Base-by-base conservation (phyloP, 108 stramenopile species). In the Cyclotella baltica region DNA sequence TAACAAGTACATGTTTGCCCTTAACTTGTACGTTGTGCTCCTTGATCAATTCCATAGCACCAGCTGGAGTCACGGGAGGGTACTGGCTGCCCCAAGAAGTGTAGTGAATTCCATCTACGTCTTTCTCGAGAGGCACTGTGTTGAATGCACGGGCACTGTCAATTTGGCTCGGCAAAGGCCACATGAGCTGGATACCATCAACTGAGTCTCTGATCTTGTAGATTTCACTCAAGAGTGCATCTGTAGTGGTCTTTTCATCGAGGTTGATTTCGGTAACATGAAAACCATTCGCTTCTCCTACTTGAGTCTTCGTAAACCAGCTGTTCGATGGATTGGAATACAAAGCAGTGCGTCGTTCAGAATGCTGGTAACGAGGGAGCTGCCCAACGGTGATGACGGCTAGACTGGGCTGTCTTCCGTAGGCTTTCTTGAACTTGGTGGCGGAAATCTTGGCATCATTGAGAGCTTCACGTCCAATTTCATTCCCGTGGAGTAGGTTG, bases 161-260 rank as follows among this genome's bases (percentile, higher is more conserved):
- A 25, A 86, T 83, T 40, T 61, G 61, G 4, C 59, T 50, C 0
- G 82, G 85, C 11, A 86, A 62, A 16, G 85, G 85, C 85, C 85
- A 86, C 85, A 86, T 86, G 46, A 86, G 62, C 55, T 86, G 85
- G 63, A 86, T 83, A 5, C 85, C 85, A 59, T 86, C 85, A 15
- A 77, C 58, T 13, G 52, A 43, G 35, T 80, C 56, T 2, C 62
- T 31, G 23, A 81, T 63, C 40, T 67, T 58, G 75, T 85, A 85
- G 23, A 85, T 71, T 58, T 85, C 37, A 62, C 78, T 80, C 43
- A 86, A 55, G 40, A 86, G 28, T 33, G 68, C 74, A 63, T 83
- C 78, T 16, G 62, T 61, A 11, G 85, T 86, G 50, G 85, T 79
- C 16, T 77, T 63, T 40, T 63, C 27, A 31, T 73, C 72, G 29